Evolutionary conservation across 345 rosid species (phyloP).

Genomic region (Citrus glauca): DNA sequence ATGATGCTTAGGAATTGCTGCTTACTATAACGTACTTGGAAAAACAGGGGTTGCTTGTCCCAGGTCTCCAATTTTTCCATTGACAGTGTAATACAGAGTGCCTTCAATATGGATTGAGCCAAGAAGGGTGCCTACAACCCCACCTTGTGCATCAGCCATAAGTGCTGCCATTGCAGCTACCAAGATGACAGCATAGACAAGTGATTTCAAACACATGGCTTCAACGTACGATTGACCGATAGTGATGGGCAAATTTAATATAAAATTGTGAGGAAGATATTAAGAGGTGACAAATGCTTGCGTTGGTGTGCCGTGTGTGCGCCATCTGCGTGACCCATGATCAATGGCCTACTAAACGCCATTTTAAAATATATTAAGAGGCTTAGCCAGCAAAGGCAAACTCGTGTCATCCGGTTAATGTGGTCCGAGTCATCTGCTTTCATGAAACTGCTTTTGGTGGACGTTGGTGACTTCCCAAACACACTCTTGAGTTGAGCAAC

Average conservation of each 20-base stretch:
- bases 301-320: neutral
- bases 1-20: too few species aligned
- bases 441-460: neutral
- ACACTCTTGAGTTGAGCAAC: neutral
- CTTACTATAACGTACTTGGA: too few species aligned
- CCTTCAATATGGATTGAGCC: conserved; percentile 46
- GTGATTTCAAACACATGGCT: too few species aligned
- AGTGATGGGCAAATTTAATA: neutral
- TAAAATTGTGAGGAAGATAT: too few species aligned
- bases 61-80: conserved; percentile 29
- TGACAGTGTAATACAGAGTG: conserved; percentile 38
- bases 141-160: conserved; percentile 48
- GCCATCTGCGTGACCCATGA: neutral
- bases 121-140: conserved; percentile 30
- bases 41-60: conserved; percentile 22
- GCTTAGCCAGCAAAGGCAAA: neutral
- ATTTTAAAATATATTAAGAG: neutral
- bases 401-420: neutral
- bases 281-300: too few species aligned
- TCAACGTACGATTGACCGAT: neutral
- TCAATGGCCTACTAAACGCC: neutral
- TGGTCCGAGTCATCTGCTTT: neutral
- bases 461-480: neutral
- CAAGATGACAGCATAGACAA: too few species aligned
- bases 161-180: conserved; percentile 15